Evolutionary conservation across 768 basidiomycete species (phyloP), one percentile per base, ranked within the genome.

Genomic region (Lactifluus piperatus): DNA sequence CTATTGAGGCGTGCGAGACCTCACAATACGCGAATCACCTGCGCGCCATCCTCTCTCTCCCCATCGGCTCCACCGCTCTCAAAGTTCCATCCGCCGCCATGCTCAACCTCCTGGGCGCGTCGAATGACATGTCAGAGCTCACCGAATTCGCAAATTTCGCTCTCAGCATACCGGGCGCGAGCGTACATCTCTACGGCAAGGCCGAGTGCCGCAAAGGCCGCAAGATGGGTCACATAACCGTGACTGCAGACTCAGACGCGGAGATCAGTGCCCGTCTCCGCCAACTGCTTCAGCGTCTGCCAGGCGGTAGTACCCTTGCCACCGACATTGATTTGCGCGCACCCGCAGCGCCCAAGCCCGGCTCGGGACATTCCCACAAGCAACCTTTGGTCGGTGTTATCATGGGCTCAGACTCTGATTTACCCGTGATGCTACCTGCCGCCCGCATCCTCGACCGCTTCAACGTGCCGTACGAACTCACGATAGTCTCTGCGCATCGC

Each of bases 11-110:
- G 0, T 98, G 94, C 71, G 79, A 91, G 65, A 91, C 93, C 2
- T 97, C 95, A 2, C 97, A 98, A 73, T 99, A 91, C 73, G 92
- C 93, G 71, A 97, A 97, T 65, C 97, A 98, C 71, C 85, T 98
- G 51, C 91, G 94, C 36, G 90, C 94, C 20, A 94, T 99, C 71
- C 83, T 97, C 14, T 81, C 80, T 37, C 80, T 97, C 5, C 94
- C 94, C 8, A 79, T 98, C 20, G 95, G 94, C 27, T 90, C 89
- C 4, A 93, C 94, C 0, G 76, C 81, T 0, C 81, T 97, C 57
- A 90, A 91, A 67, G 92, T 94, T 2, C 88, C 91, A 0, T 84
- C 88, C 0, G 79, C 87, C 22, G 91, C 78, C 22, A 98, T 98
- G 95, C 81, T 99, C 68, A 99, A 99, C 73, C 77, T 99, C 54